Conservation (phyloP, 2,329 filamentous ascomycete genomes). For the Zymoseptoria tritici region DNA sequence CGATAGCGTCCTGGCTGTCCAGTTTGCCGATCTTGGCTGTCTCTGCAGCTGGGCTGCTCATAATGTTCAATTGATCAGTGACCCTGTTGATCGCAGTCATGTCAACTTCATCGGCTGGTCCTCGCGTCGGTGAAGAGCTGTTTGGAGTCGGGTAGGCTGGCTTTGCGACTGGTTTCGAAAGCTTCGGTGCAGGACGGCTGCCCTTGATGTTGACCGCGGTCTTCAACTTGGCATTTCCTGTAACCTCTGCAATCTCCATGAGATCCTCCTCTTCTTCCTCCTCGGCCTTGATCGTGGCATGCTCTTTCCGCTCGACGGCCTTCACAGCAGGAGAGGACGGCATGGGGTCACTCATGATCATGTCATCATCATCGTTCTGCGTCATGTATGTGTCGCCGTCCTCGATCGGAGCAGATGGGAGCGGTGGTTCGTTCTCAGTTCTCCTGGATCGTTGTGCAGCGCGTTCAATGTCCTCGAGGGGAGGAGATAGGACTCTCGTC, state of each 20-base stretch:
- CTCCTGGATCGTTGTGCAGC: slow-evolving; percentile 5
- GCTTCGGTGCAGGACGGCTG: slow-evolving; percentile 67
- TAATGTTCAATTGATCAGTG: slow-evolving; percentile 75
- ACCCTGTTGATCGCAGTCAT: slow-evolving; percentile 88
- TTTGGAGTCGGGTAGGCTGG: slow-evolving; percentile 60
- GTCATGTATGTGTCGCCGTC: slow-evolving; percentile 49
- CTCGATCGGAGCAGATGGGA: slow-evolving; percentile 12
- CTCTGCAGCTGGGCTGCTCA: slow-evolving; percentile 67
- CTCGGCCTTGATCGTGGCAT: slow-evolving; percentile 59
- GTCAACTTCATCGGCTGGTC: slow-evolving; percentile 49
- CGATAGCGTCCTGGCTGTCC: slow-evolving; percentile 74
- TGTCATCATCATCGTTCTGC: slow-evolving; percentile 55
- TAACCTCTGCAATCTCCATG: slow-evolving; percentile 77
- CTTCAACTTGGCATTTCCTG: slow-evolving; percentile 56
- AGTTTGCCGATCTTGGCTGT: slow-evolving; percentile 67
- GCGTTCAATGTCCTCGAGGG: slow-evolving; percentile 46
- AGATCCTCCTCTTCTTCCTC: slow-evolving; percentile 62
- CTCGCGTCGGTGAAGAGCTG: slow-evolving; percentile 67
- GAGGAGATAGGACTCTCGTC: slow-evolving; percentile 71
- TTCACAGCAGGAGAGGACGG: slow-evolving; percentile 69
- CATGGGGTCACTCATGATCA: slow-evolving; percentile 71
- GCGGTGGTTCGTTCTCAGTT: slow-evolving; percentile 13
- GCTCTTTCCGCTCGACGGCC: slow-evolving; percentile 35
- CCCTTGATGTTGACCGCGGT: slow-evolving; percentile 75
- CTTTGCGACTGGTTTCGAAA: slow-evolving; percentile 58